Evolutionary conservation across 2,329 filamentous ascomycete genomes (phyloP).

Genomic region (Fusarium camptoceras): DNA sequence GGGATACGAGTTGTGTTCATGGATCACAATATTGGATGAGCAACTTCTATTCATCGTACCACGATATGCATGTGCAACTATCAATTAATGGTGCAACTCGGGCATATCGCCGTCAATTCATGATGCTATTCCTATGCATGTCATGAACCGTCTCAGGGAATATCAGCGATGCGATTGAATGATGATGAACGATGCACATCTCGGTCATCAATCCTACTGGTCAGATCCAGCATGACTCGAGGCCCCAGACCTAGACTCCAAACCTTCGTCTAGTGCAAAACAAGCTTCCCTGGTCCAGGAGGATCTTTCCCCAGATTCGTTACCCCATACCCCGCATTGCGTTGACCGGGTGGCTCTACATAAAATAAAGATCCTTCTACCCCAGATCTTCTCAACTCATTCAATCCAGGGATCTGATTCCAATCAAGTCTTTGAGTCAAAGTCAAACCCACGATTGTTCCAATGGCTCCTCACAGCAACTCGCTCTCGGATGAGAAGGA

Average conservation of each 20-base stretch:
- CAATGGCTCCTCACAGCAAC: slow-evolving; percentile 22
- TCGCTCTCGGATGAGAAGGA: slow-evolving; percentile 34
- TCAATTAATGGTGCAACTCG: background rate
- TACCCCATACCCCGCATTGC: slow-evolving; percentile 34
- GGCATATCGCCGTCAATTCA: background rate
- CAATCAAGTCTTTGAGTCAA: background rate
- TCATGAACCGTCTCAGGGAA: background rate
- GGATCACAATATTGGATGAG: background rate
- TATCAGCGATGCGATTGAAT: background rate
- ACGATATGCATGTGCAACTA: background rate
- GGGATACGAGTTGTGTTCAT: background rate
- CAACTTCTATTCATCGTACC: background rate
- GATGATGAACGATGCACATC: background rate
- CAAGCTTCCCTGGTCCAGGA: background rate
- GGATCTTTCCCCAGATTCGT: slow-evolving; percentile 21
- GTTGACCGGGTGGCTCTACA: background rate
- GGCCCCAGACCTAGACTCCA: background rate
- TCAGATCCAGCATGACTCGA: background rate
- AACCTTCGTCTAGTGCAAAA: background rate
- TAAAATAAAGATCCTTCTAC: slow-evolving; percentile 17
- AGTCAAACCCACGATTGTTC: background rate
- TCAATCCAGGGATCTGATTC: background rate
- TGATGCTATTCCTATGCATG: background rate
- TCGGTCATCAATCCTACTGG: slow-evolving; percentile 38
- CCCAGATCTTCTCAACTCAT: background rate